These are phyloP conservation scores for Phyllosticta citriasiana DNA, from an alignment of 2,329 filamentous ascomycete genomes.

Conservation along the genomic window DNA sequence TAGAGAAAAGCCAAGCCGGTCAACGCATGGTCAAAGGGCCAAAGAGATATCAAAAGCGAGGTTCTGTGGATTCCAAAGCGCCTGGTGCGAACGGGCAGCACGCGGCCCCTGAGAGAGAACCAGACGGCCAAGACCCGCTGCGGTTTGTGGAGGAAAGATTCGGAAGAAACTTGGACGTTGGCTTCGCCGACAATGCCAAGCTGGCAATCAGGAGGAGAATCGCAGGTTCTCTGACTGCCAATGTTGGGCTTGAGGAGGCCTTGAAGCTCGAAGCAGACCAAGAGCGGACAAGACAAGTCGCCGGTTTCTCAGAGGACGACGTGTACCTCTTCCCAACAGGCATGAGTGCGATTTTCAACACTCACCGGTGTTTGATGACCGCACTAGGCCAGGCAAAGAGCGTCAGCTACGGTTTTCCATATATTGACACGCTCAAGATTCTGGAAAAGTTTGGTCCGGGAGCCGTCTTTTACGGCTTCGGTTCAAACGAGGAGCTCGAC, in stretches of 20 bases:
- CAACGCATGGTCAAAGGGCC: constrained; percentile 56
- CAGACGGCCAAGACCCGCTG: constrained; percentile 54
- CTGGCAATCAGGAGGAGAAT: constrained; percentile 80
- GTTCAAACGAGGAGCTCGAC: constrained; percentile 67
- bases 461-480: constrained; percentile 77
- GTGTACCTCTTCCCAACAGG: constrained; percentile 82
- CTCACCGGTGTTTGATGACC: constrained; percentile 63
- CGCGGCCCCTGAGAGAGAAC: constrained; percentile 8
- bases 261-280: constrained; percentile 40
- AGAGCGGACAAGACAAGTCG: constrained; percentile 34
- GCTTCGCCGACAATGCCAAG: constrained; percentile 70
- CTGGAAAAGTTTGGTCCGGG: constrained; percentile 90
- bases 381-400: constrained; percentile 59
- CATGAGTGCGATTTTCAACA: constrained; percentile 92
- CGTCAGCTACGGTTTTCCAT: constrained; percentile 89
- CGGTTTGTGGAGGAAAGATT: constrained; percentile 90
- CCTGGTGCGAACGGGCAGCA: constrained; percentile 10
- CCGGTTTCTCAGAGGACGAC: constrained; percentile 69
- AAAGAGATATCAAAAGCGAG: constrained; percentile 62
- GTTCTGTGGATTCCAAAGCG: constrained; percentile 36
- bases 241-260: constrained; percentile 56
- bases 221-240: constrained; percentile 68
- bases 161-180: constrained; percentile 77
- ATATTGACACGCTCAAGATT: constrained; percentile 93
- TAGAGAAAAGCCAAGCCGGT: constrained; percentile 35